Percentiles rank a stretch among this genome's conserved stretches.
Evolutionary conservation across 768 basidiomycete species (phyloP).

Genomic region (Ramaria sp.): DNA sequence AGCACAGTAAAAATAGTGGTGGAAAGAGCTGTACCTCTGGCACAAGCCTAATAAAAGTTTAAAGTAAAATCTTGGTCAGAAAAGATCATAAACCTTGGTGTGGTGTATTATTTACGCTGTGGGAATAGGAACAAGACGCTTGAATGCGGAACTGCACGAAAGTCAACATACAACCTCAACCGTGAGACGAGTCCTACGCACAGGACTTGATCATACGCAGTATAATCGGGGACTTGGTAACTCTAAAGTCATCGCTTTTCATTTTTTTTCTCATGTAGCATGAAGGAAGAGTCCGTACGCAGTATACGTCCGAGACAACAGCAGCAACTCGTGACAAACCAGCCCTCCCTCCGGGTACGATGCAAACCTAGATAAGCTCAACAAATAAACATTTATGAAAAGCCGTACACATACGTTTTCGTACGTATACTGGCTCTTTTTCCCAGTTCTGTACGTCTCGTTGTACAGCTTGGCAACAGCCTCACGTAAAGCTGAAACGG

Average conservation of each 20-base stretch:
- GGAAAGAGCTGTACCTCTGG: slow-evolving; percentile 24
- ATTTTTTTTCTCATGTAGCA: neutral
- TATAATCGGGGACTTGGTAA: slow-evolving; percentile 89
- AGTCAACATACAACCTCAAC: neutral
- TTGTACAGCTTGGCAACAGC: slow-evolving; percentile 91
- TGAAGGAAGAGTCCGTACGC: slow-evolving; percentile 29
- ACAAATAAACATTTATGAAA: neutral
- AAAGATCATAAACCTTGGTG: slow-evolving; percentile 4
- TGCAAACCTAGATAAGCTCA: slow-evolving; percentile 42
- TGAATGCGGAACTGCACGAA: slow-evolving; percentile 45
- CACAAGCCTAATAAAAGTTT: slow-evolving; percentile 29
- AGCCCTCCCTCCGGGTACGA: slow-evolving; percentile 88
- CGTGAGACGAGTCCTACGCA: neutral
- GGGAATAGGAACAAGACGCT: slow-evolving; percentile 81
- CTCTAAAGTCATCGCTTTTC: too few relatives aligned
- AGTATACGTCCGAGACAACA: slow-evolving; percentile 84
- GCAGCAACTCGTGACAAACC: slow-evolving; percentile 87
- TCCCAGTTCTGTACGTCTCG: slow-evolving; percentile 71
- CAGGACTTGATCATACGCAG: slow-evolving; percentile 20
- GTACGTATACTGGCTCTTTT: slow-evolving; percentile 73
- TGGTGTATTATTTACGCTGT: slow-evolving; percentile 51
- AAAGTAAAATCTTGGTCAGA: neutral
- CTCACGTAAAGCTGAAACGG: slow-evolving; percentile 55
- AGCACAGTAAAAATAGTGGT: neutral
- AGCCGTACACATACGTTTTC: slow-evolving; percentile 47